Evolutionary conservation across 169 alveolate species (phyloP).

Genomic region (Cytauxzoon felis): DNA sequence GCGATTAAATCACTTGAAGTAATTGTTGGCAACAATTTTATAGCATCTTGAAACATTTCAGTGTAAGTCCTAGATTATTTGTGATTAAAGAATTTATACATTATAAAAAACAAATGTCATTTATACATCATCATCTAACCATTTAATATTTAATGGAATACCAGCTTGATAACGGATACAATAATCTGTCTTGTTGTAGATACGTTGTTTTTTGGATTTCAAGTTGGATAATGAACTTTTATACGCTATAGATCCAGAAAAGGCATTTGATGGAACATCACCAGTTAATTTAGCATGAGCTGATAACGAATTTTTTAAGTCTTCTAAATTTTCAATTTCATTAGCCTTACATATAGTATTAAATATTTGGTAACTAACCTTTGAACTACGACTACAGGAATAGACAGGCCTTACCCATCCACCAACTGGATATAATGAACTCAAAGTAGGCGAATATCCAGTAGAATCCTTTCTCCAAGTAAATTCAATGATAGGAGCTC

Average conservation of each 20-base stretch:
- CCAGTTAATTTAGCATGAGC: conserved; percentile 55
- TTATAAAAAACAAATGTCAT: not conserved
- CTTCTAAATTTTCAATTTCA: conserved; percentile 49
- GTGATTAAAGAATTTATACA: no score
- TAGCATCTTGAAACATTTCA: conserved; percentile 22
- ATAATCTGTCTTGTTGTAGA: conserved; percentile 37
- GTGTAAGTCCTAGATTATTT: conserved; percentile 48
- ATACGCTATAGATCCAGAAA: conserved; percentile 55
- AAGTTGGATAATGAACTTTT: conserved; percentile 30
- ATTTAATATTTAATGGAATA: conserved; percentile 48
- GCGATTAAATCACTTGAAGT: not conserved
- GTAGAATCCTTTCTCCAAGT: conserved; percentile 47
- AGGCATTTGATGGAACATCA: conserved; percentile 43
- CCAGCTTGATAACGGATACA: conserved; percentile 61
- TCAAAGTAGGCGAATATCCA: conserved; percentile 60
- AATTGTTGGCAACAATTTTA: conserved; percentile 10
- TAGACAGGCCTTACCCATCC: conserved; percentile 64
- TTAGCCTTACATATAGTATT: conserved; percentile 8
- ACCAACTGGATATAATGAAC: conserved; percentile 58
- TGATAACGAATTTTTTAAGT: conserved; percentile 45
- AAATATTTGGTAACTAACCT: conserved; percentile 1
- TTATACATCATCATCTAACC: conserved; percentile 16
- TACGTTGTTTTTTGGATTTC: conserved; percentile 22
- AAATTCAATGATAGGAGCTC: conserved; percentile 58
- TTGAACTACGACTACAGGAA: conserved; percentile 55